Base-by-base conservation (phyloP, 345 rosid genomes). In the Firmiana major region DNA sequence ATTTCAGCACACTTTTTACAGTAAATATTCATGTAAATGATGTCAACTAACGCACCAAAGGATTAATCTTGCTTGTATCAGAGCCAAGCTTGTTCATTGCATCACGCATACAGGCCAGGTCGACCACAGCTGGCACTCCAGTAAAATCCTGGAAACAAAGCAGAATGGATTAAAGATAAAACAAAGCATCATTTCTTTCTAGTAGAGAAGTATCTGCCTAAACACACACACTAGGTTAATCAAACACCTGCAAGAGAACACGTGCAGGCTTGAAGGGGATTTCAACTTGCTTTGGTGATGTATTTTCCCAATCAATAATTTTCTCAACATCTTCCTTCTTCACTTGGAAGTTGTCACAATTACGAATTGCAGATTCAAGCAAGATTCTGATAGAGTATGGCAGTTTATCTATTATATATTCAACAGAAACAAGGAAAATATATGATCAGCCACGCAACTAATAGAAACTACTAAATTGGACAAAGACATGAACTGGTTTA, bases 81-180 rank as follows among this genome's bases (percentile, higher is more conserved):
- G 98, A 84, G 49, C 97, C 97, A 24, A 96, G 93, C 40, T 77
- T 92, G 74, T 84, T 87, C 98, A 96, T 93, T 7, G 99, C 99
- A 91, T 96, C 99, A 77, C 98, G 93, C 99, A 96, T 93, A 65
- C 93, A 84, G 78, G 99, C 99, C 58, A 96, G 99, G 80, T 96
- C 99, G 66, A 96, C 99, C 48, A 93, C 99, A 24, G 94, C 99
- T 54, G 99, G 99, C 36, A 96, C 99, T 24, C 99, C 99, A 78
- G 98, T 96, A 84, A 96, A 93, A 85, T 93, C 99, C 99, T 96
- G 88, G 66, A 48, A 76, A 76, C 58, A 64, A 11, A 79, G 9
- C 43, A 77, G 17, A 38, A 63, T 19, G 31, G 22, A 75, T 73
- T 71, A 79, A 59, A 53, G 73, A 75, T 19, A 45, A 73, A 59